A percentile compares a stretch with the other conserved stretches of the same genome.
These are phyloP conservation scores for Moricandia moricandioides DNA, from an alignment of 345 rosid species.

Conservation along the genomic window DNA sequence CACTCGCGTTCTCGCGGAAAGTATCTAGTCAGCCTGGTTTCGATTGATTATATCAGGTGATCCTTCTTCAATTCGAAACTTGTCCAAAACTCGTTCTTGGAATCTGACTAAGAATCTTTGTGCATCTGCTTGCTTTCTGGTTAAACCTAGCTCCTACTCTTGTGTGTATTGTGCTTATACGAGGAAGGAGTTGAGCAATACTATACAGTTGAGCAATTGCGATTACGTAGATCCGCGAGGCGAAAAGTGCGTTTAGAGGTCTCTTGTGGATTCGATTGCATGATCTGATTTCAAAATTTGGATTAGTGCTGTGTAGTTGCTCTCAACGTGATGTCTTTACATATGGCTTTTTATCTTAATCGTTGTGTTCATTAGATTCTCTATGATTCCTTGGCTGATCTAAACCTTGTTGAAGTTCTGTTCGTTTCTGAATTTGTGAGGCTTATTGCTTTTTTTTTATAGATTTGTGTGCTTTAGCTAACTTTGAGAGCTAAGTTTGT, in stretches of 20 bases:
- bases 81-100: not conserved
- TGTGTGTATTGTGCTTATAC: too few species aligned
- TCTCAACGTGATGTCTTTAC: not conserved
- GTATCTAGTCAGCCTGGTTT: not conserved
- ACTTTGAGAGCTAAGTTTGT: too few species aligned
- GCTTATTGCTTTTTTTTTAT: too few species aligned
- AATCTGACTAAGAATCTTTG: not conserved
- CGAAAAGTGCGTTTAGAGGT: not conserved
- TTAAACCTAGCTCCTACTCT: not conserved
- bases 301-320: not conserved
- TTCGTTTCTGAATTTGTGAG: too few species aligned
- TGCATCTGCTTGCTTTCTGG: not conserved
- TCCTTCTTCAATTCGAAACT: not conserved
- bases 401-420: too few species aligned
- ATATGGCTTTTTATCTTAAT: not conserved
- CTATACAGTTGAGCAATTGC: slow-evolving; percentile 5
- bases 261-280: too few species aligned
- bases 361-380: slow-evolving; percentile 11
- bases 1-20: not conserved
- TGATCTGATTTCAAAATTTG: not conserved
- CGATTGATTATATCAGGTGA: not conserved
- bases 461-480: too few species aligned
- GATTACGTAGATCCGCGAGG: slow-evolving; percentile 20
- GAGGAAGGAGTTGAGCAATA: too few species aligned
- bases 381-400: not conserved